Conservation (phyloP, 139 green algal genomes). For the Astrephomene gubernaculifera region DNA sequence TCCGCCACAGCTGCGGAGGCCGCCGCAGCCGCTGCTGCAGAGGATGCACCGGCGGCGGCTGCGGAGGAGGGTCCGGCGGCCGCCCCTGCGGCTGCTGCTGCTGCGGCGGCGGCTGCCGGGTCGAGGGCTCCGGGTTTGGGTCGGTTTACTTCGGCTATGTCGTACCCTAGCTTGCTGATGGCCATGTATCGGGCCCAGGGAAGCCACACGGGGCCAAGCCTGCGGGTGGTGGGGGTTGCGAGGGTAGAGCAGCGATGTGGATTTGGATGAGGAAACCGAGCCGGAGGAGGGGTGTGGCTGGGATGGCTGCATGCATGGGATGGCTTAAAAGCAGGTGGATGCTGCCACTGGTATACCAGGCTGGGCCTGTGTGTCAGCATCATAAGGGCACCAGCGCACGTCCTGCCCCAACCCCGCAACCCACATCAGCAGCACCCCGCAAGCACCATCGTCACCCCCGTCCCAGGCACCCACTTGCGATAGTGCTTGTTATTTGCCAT, state of each 20-base stretch:
- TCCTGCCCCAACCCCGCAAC: no score
- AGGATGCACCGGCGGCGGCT: not conserved
- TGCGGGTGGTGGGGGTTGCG: not conserved
- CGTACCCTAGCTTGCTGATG: conserved; percentile 8
- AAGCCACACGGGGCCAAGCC: not conserved
- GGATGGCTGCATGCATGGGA: not conserved
- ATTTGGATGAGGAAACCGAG: not conserved
- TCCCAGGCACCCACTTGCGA: not conserved
- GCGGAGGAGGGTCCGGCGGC: not conserved
- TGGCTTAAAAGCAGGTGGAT: not conserved
- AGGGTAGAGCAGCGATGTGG: not conserved
- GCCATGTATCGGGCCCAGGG: conserved; percentile 25
- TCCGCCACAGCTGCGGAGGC: not conserved
- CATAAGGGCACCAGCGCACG: no score
- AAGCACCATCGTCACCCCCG: no score
- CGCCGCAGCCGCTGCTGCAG: not conserved
- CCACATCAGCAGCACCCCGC: no score
- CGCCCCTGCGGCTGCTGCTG: not conserved
- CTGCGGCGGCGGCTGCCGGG: not conserved
- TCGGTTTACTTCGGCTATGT: conserved; percentile 2
- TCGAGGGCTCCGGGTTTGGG: not conserved
- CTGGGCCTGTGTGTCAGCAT: no score
- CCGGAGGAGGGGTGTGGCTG: not conserved
- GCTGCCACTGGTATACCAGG: not conserved
- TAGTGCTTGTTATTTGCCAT: not conserved